Percentiles rank a stretch among this genome's conserved stretches.
These are phyloP conservation scores for Phyllosticta capitalensis DNA, from an alignment of 2,329 filamentous ascomycete species.

Conservation along the genomic window DNA sequence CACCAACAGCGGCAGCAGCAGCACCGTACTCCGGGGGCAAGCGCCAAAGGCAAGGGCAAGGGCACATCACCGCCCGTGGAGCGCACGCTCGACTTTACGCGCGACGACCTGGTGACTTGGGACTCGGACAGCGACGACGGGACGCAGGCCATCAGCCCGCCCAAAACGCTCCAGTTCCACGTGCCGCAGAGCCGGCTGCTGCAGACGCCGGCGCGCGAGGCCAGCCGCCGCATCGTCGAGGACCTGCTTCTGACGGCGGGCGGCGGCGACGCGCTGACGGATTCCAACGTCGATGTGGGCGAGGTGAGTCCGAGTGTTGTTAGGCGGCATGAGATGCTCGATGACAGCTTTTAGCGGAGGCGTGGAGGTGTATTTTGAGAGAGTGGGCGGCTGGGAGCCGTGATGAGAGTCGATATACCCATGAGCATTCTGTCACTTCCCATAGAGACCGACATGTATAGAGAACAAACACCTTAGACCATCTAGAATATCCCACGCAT, in stretches of 20 bases:
- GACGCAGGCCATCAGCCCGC: constrained; percentile 57
- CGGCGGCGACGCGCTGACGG: constrained; percentile 40
- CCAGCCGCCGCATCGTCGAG: constrained; percentile 71
- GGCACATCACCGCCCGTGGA: neutral
- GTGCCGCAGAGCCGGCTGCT: constrained; percentile 66
- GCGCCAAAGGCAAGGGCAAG: neutral
- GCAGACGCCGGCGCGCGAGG: constrained; percentile 74
- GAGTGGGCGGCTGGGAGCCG: neutral
- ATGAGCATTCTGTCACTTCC: neutral
- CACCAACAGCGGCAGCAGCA: constrained; percentile 27
- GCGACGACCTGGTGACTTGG: constrained; percentile 38
- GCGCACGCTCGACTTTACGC: neutral
- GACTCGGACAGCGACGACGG: constrained; percentile 61
- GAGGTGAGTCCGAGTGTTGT: constrained; percentile 41
- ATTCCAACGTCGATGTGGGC: constrained; percentile 29
- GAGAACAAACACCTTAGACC: no score
- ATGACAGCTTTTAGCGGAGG: constrained; percentile 35
- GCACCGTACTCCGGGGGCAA: neutral
- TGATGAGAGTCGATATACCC: neutral
- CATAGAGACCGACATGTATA: neutral
- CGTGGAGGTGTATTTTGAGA: neutral
- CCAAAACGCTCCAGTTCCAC: constrained; percentile 85
- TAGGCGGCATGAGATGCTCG: constrained; percentile 33
- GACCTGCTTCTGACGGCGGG: constrained; percentile 71
- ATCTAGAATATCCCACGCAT: no score